Evolutionary conservation across 2,329 filamentous ascomycete genomes (phyloP).

Genomic region (Davidsoniella virescens): DNA sequence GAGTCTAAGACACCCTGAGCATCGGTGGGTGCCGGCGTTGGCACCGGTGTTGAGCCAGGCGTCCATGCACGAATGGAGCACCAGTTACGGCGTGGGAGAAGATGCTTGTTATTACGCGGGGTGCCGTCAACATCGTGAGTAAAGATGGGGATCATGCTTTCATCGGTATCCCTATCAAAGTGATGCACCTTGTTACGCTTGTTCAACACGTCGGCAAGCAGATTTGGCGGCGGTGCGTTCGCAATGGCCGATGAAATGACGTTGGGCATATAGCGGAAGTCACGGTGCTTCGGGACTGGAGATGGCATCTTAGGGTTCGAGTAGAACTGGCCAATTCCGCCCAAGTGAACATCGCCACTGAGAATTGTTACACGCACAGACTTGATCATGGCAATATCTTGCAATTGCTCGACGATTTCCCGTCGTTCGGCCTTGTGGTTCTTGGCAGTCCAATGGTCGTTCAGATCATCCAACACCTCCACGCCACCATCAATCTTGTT

Average conservation of each 20-base stretch:
- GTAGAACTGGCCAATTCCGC: conserved; percentile 86
- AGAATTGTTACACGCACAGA: conserved; percentile 84
- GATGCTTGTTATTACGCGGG: conserved; percentile 73
- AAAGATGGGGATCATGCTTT: conserved; percentile 93
- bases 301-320: conserved; percentile 59
- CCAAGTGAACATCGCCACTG: conserved; percentile 85
- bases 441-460: conserved; percentile 95
- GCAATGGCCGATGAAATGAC: conserved; percentile 87
- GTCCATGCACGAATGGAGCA: conserved; percentile 78
- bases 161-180: conserved; percentile 64
- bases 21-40: conserved; percentile 40
- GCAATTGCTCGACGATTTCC: conserved; percentile 75
- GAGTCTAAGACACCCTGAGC: background rate
- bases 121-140: conserved; percentile 77
- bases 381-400: conserved; percentile 84
- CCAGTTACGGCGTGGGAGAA: conserved; percentile 87
- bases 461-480: conserved; percentile 79
- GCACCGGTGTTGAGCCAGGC: conserved; percentile 59
- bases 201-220: conserved; percentile 83
- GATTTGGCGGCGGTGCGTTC: conserved; percentile 73
- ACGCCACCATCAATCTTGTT: conserved; percentile 86
- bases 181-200: conserved; percentile 73
- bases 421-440: conserved; percentile 84
- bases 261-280: conserved; percentile 95
- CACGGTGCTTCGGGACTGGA: conserved; percentile 64